Evolutionary conservation across 768 basidiomycete genomes (phyloP), one percentile per base, ranked within the genome.

Genomic region (Suillus subluteus): DNA sequence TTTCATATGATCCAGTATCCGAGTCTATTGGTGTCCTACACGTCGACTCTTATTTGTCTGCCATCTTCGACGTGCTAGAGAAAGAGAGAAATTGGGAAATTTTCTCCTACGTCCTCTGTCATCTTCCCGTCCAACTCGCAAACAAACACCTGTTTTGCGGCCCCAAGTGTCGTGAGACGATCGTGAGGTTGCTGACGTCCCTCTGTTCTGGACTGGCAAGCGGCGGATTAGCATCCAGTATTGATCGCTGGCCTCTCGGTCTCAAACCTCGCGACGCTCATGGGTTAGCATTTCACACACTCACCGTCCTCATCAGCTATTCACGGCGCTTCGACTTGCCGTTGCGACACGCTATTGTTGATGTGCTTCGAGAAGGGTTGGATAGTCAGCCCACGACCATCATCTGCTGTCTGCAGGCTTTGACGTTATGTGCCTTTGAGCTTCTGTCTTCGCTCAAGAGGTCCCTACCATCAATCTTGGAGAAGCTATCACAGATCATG

Each of bases 141-240:
- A 99, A 99, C 84, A 99, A 98, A 76, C 95, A 99, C 72, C 83
- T 98, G 62, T 96, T 98, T 77, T 98, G 96, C 73, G 98, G 98
- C 1, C 94, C 94, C 0, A 87, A 88, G 62, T 88, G 91, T 37
- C 82, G 88, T n/a, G 78, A 74, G 16, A 84, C 86, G 12, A 84
- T 96, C 26, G 81, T 87, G 6, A 82, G 80, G 58, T 78, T 98
- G 41, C 79, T 95, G 46, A 82, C 82, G n/a, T 74, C 83, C 35
- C 78, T 99, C 15, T 94, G 94, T 79, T 80, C 84, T 2, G 86
- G 86, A 1, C 84, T 96, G 38, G 78, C 86, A 23, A 83, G 80
- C 15, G 87, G 85, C 9, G 82, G 84, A 12, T 80, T 95, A 16
- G 90, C 82, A 0, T 78, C 82, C 23, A 77, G 83, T 12, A 78